Base-by-base conservation (phyloP, 805 yeast species). In the Cyberlindnera saturnus region DNA sequence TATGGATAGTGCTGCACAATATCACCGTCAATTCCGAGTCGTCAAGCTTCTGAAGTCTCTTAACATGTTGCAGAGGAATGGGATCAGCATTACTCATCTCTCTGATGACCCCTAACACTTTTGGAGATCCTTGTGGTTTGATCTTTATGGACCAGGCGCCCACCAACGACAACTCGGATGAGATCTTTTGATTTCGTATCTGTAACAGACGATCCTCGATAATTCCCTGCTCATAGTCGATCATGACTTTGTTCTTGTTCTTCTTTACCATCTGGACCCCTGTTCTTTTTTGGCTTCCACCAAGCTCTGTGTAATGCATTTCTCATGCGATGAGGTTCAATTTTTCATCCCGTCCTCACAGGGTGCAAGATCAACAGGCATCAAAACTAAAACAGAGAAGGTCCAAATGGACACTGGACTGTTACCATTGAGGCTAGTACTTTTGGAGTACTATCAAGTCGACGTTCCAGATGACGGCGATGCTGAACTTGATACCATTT, bases 141-240 rank as follows among this genome's bases (percentile, higher is more conserved):
- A 78, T 68, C 19, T 63, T 66, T 40, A 79, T 69, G 29, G 70
- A 60, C 83, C 83, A 79, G 2, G 70, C 77, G 1, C 55, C 44
- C 1, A 64, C 55, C n/a, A 63, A 49, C 3, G 52, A 46, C 14
- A 68, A 60, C 6, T 45, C 52, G 38, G 59, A 52, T 1, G 49
- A 39, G 11, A 44, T 40, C 5, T 40, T 44, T 5, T 39, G 45
- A 38, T 60, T 56, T 42, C 69, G 60, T 5, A 79, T 57, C 51
- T 79, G 83, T 40, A 69, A 62, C 11, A 79, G 60, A n/a, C 57
- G 51, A 3, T 64, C 69, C 42, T 72, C 71, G 1, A 79, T 52
- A 0, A 73, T 56, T 4, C 81, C 67, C n/a, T 60, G 63, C 28
- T 62, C 60, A 31, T 67, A 69, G 53, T 78, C 79, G 11, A 78